Base-by-base conservation (phyloP, 2,329 filamentous ascomycete genomes). In the Talaromyces islandicus region DNA sequence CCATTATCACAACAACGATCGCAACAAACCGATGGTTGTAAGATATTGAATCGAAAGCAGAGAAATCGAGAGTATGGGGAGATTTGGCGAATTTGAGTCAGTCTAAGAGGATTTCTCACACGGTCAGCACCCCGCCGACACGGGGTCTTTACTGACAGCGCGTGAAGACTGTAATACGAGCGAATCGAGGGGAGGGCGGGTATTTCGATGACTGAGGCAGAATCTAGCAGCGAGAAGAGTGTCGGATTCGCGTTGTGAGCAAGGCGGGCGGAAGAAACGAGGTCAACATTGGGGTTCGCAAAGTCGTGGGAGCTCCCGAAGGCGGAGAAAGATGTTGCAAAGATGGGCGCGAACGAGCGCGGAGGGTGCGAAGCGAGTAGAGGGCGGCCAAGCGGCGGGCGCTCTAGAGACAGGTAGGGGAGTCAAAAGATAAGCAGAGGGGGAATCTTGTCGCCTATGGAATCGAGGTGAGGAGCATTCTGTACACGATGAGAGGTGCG, bases 161-260 rank as follows among this genome's bases (percentile, higher is more conserved):
- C 24, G 41, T 21, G 19, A 43, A 29, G 48, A 19, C n/a, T 14
- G 27, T 24, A 12, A 27, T 43, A 57, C 27, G n/a, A 55, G 35
- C 41, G 48, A 21, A 52, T 46, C 59, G 29, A 54, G 29, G 38
- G 11, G 11, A 51, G 27, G 11, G 14, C 12, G 43, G 21, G 41
- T 54, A 27, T 25, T 29, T 41, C 29, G 48, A 65, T 55, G 61
- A 67, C 65, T 58, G 64, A 65, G 67, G 68, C 64, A 66, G 66
- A 65, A 64, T 65, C 70, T 63, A 43, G 54, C 27, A 46, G 24
- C 43, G 6, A 35, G 41, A 14, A 48, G 38, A n/a, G 51, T 58
- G 73, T 59, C 66, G 73, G 68, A 69, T 66, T 68, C 69, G 70
- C 68, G 69, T 67, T 63, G 70, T 66, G 66, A 73, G 63, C 63